These are phyloP conservation scores for Circinella umbellata DNA, from an alignment of 371 early-diverging fungal species.

Conservation along the genomic window DNA sequence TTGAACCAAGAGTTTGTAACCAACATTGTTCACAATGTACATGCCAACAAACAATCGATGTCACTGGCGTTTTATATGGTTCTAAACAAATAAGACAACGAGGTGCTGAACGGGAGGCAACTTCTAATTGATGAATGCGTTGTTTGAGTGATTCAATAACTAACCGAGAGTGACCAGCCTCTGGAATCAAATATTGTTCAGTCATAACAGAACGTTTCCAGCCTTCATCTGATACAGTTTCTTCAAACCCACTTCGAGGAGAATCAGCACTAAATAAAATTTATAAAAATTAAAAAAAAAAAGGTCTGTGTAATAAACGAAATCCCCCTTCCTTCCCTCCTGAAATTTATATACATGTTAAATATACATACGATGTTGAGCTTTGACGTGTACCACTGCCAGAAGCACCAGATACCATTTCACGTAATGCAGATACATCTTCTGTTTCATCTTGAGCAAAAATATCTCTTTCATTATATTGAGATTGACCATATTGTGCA, in stretches of 20 bases:
- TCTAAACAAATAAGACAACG: slow-evolving; percentile 88
- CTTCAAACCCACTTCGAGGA: slow-evolving; percentile 42
- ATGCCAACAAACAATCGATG: slow-evolving; percentile 92
- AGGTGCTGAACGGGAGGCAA: slow-evolving; percentile 53
- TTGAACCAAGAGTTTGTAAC: slow-evolving; percentile 84
- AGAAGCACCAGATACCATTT: slow-evolving; percentile 45
- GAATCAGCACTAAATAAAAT: slow-evolving; percentile 8
- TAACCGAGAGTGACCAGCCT: slow-evolving; percentile 56
- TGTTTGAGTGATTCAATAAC: slow-evolving; percentile 80
- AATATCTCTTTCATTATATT: slow-evolving; percentile 74
- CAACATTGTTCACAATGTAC: slow-evolving; percentile 92
- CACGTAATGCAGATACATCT: slow-evolving; percentile 51
- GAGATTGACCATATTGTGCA: slow-evolving; percentile 70
- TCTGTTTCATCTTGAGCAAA: slow-evolving; percentile 45
- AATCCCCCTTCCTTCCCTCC: no score
- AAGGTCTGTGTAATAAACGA: slow-evolving; percentile 12
- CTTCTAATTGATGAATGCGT: slow-evolving; percentile 72
- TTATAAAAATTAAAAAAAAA: no score
- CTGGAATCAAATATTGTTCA: not conserved
- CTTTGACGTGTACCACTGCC: slow-evolving; percentile 19
- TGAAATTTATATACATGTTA: no score
- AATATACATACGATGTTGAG: slow-evolving; percentile 2
- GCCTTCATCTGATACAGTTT: slow-evolving; percentile 38
- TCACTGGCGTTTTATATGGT: slow-evolving; percentile 71
- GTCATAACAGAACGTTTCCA: slow-evolving; percentile 28